Evolutionary conservation across 768 basidiomycete genomes (phyloP).

Genomic region (Podaxis sp.): DNA sequence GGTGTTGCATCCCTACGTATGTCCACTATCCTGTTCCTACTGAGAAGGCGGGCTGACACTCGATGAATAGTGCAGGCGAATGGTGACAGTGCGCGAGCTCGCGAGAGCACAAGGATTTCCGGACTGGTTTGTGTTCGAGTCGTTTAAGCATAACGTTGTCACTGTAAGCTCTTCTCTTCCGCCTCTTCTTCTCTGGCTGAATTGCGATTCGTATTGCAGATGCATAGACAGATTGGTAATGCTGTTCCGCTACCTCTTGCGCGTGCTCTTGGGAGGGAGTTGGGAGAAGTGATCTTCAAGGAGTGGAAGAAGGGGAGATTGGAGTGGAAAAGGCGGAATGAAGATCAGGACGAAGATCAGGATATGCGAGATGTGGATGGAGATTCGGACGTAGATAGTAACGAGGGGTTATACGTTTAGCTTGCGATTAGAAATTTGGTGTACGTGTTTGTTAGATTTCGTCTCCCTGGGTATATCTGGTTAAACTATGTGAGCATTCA

Average conservation of each 20-base stretch:
- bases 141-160: constrained; percentile 50
- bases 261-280: constrained; percentile 62
- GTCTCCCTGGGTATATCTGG: background rate
- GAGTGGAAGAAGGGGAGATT: constrained; percentile 57
- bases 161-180: constrained; percentile 46
- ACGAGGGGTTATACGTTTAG: constrained; percentile 13
- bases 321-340: constrained; percentile 11
- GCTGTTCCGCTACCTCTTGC: constrained; percentile 72
- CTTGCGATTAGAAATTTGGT: background rate
- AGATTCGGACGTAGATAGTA: constrained; percentile 10
- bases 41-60: background rate
- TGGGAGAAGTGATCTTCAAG: constrained; percentile 50
- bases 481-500: background rate
- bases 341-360: background rate
- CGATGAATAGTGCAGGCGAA: constrained; percentile 56
- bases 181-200: background rate
- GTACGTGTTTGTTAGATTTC: background rate
- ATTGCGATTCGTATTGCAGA: constrained; percentile 37
- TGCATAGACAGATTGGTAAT: constrained; percentile 82
- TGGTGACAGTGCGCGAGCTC: constrained; percentile 73
- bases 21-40: constrained; percentile 19
- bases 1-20: constrained; percentile 67
- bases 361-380: constrained; percentile 4
- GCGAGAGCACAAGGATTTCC: constrained; percentile 84
- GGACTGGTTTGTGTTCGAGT: constrained; percentile 65